phyloP scores from a whole-genome alignment of 75 land plant species.

The Azolla pinnata region DNA sequence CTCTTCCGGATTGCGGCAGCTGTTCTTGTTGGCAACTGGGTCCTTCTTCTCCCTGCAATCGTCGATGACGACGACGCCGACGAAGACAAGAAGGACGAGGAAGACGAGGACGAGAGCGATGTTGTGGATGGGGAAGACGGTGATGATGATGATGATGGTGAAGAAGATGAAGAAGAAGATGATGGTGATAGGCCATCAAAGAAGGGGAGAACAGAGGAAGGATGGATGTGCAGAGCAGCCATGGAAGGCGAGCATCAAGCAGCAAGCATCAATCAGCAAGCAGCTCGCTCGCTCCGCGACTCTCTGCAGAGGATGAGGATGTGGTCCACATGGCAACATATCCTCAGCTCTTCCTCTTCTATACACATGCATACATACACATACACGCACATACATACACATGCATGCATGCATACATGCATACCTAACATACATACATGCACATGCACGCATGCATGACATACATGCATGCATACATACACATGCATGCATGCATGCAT shows the following conservation, averaged over 20 bases:
- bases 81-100: too few species aligned
- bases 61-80: too few species aligned
- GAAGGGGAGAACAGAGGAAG: too few species aligned
- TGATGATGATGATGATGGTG: too few species aligned
- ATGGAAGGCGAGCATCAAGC: not conserved
- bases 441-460: not conserved
- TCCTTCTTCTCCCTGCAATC: too few species aligned
- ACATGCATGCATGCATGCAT: not conserved
- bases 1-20: too few species aligned
- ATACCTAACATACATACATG: not conserved
- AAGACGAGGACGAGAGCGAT: too few species aligned
- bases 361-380: not conserved
- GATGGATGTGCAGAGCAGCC: not conserved
- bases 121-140: too few species aligned
- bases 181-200: too few species aligned
- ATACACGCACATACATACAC: not conserved
- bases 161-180: too few species aligned
- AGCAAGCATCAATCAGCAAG: not conserved
- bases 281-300: not conserved
- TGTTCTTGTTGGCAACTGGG: too few species aligned
- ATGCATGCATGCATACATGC: not conserved
- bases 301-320: not conserved
- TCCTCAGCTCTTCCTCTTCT: not conserved
- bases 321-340: not conserved
- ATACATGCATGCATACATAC: not conserved